phyloP scores from a whole-genome alignment of 805 yeast species.

The Candida pseudofarinosa region DNA sequence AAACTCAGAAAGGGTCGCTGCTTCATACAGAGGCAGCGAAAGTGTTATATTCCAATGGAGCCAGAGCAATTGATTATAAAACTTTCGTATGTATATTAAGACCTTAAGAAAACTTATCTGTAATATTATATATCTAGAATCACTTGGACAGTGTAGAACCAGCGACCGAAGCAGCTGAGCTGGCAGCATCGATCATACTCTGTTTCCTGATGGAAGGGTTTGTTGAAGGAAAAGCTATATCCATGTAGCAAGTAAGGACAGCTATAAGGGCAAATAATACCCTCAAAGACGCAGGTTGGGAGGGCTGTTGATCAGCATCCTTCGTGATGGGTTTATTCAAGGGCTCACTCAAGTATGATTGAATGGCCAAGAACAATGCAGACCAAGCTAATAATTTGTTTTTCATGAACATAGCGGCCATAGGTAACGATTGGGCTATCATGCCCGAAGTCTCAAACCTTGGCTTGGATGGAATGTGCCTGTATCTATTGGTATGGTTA shows the following conservation, averaged over 20 bases:
- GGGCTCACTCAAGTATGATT: conserved; percentile 45
- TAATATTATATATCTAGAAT: conserved; percentile 4
- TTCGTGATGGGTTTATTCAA: conserved; percentile 20
- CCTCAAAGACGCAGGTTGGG: conserved; percentile 47
- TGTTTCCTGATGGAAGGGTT: conserved; percentile 26
- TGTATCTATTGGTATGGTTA: conserved; percentile 28
- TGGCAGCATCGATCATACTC: conserved; percentile 18
- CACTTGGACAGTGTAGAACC: conserved; percentile 1
- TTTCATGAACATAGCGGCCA: conserved; percentile 67
- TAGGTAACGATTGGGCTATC: conserved; percentile 56
- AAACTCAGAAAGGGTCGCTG: conserved; percentile 21
- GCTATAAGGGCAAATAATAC: conserved; percentile 45
- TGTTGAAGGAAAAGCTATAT: conserved; percentile 43
- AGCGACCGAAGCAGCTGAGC: conserved; percentile 11
- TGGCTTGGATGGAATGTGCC: conserved; percentile 46
- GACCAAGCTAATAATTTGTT: conserved; percentile 57
- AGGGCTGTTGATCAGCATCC: conserved; percentile 12
- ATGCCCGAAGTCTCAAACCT: conserved; percentile 43
- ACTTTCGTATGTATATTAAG: background rate
- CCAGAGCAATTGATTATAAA: background rate
- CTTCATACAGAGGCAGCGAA: conserved; percentile 30
- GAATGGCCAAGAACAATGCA: conserved; percentile 47
- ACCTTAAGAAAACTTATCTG: background rate
- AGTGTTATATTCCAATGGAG: conserved; percentile 25
- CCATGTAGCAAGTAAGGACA: conserved; percentile 52